Base-by-base conservation (phyloP, 176 grass and related monocot genomes). In the Tillandsia leiboldiana region DNA sequence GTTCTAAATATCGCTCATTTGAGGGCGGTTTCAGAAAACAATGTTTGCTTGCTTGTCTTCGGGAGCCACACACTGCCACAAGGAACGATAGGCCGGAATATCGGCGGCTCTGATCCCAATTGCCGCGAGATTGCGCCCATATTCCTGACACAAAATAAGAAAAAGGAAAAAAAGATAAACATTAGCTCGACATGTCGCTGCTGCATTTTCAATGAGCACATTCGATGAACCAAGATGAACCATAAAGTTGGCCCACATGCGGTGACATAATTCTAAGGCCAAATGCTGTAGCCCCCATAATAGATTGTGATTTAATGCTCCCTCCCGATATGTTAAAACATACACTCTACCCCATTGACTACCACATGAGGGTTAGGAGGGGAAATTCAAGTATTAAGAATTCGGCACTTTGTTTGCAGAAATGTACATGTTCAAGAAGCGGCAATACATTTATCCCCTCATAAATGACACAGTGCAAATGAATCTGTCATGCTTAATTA, bases 21-120 rank as follows among this genome's bases (percentile, higher is more conserved):
- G 11, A 3, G 14, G 10, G 29, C 2, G 10, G 56, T 74, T 75
- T 93, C 82, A 94, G 82, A 94, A 88, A 52, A 69, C 51, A 29
- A 99, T 80, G 71, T 28, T 70, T 9, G 86, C 80, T 76, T 99
- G 95, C 82, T 85, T 93, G 51, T 99, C 95, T 81, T 88, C 91
- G 14, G 90, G 95, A 63, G 95, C 95, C 80, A 99, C 90, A 73
- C 87, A 94, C 70, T 93, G 90, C 95, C 90, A 99, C 22, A 99
- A 66, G 58, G 95, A 78, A 29, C 77, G 29, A 74, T 86, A 99
- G 26, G 84, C 77, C 51, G 88, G 72, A 24, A 94, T 90, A 69
- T 86, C 84, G 10, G 72, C 72, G 13, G 94, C 90, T 12, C 93
- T 79, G 53, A 93, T 90, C 75, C 90, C 90, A 49, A 90, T 53